phyloP scores from a whole-genome alignment of 2,329 filamentous ascomycete species.

The Trichothecium roseum region DNA sequence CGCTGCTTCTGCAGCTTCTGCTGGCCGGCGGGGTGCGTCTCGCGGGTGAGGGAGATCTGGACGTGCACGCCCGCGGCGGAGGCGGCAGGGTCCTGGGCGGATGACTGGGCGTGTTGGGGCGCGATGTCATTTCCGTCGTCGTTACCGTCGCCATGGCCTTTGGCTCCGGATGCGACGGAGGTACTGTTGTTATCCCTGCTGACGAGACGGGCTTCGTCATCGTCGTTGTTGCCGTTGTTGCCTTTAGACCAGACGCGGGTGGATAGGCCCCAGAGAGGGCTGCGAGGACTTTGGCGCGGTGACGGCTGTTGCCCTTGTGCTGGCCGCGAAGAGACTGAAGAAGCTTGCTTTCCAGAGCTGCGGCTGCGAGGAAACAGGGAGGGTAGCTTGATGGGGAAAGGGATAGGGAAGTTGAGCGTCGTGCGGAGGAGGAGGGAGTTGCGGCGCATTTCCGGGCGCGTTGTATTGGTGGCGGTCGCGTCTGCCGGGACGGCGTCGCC shows the following conservation, averaged over 20 bases:
- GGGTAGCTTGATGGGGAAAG: slow-evolving; percentile 7
- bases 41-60: slow-evolving; percentile 14
- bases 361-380: slow-evolving; percentile 6
- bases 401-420: slow-evolving; percentile 15
- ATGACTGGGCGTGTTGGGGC: too few species aligned
- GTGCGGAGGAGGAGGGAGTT: slow-evolving; percentile 25
- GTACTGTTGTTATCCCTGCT: too few species aligned
- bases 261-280: background rate
- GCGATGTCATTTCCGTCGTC: slow-evolving; percentile 5
- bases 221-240: background rate
- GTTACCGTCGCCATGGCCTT: background rate
- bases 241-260: slow-evolving; percentile 18
- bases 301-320: slow-evolving; percentile 4
- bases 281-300: background rate
- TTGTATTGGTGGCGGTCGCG: too few species aligned
- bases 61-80: slow-evolving; percentile 11
- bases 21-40: slow-evolving; percentile 11
- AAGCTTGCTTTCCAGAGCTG: background rate
- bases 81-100: too few species aligned
- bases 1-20: background rate
- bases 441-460: slow-evolving; percentile 7
- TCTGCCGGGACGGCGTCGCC: slow-evolving; percentile 4
- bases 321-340: background rate
- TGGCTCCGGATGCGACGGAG: too few species aligned
- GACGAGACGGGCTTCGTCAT: background rate